Conservation (phyloP, 768 basidiomycete genomes). For the Serendipita sp. region DNA sequence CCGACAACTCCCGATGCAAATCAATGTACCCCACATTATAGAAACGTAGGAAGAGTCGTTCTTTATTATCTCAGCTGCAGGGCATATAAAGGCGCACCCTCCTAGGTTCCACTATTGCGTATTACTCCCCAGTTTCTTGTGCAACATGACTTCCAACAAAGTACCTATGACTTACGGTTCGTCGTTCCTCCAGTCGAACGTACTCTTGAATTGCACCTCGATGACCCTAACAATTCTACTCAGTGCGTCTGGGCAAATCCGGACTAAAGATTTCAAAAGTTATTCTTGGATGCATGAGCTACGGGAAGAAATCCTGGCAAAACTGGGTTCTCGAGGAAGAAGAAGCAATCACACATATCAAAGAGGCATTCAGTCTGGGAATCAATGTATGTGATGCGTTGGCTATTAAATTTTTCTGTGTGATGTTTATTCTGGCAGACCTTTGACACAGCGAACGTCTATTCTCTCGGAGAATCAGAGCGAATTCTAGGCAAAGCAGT, state of each 20-base stretch:
- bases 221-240: not conserved
- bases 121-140: no score
- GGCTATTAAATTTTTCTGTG: not conserved
- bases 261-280: slow-evolving; percentile 26
- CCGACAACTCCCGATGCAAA: no score
- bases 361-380: slow-evolving; percentile 10
- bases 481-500: slow-evolving; percentile 20
- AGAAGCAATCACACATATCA: slow-evolving; percentile 17
- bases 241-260: slow-evolving; percentile 15
- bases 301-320: slow-evolving; percentile 14
- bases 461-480: slow-evolving; percentile 24
- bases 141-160: slow-evolving; percentile 4
- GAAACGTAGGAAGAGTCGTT: no score
- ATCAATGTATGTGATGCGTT: slow-evolving; percentile 6
- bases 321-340: slow-evolving; percentile 12
- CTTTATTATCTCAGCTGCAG: no score
- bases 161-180: slow-evolving; percentile 7
- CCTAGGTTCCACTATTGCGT: no score
- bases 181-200: not conserved
- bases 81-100: no score
- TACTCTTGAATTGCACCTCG: not conserved
- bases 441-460: slow-evolving; percentile 15
- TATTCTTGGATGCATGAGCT: slow-evolving; percentile 23
- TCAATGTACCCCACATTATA: no score
- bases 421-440: slow-evolving; percentile 23